Evolutionary conservation across 495 filamentous ascomycete species (phyloP).

Genomic region (Chaetomium fimeti): DNA sequence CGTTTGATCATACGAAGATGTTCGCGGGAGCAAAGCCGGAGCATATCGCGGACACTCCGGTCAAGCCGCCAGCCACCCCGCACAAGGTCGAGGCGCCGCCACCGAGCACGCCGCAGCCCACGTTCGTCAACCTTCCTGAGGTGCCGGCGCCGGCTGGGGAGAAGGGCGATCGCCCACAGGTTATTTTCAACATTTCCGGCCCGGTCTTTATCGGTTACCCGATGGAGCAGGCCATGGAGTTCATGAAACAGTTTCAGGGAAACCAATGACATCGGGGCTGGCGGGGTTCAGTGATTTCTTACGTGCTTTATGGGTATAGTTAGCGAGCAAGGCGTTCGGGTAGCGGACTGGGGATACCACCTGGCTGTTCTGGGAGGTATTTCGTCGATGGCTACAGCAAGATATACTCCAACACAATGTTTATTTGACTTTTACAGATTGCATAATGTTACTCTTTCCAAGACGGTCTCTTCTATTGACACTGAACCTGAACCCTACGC

Average conservation of each 20-base stretch:
- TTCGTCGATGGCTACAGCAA: neutral
- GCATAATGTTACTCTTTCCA: neutral
- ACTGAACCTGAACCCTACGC: neutral
- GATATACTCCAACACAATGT: neutral
- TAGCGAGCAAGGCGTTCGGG: constrained; percentile 15
- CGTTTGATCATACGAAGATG: constrained; percentile 49
- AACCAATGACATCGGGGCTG: constrained; percentile 15
- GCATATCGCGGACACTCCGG: constrained; percentile 17
- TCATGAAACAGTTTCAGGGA: constrained; percentile 60
- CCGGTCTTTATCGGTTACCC: constrained; percentile 89
- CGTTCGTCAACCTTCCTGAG: constrained; percentile 42
- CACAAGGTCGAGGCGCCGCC: constrained; percentile 24
- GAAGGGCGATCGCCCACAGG: constrained; percentile 47
- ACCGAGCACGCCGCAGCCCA: constrained; percentile 34
- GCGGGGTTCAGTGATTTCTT: neutral
- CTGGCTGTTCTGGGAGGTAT: neutral
- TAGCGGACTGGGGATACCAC: neutral
- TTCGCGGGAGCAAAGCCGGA: constrained; percentile 23
- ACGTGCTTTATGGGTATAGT: neutral
- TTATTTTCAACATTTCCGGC: constrained; percentile 70
- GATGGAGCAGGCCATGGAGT: constrained; percentile 68
- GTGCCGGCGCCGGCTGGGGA: constrained; percentile 26
- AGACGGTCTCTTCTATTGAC: neutral
- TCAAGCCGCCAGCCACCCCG: constrained; percentile 29
- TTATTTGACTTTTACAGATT: neutral